Evolutionary conservation across 2,329 filamentous ascomycete species (phyloP), one percentile per base, ranked within the genome.

Genomic region (Trichophyton rubrum): DNA sequence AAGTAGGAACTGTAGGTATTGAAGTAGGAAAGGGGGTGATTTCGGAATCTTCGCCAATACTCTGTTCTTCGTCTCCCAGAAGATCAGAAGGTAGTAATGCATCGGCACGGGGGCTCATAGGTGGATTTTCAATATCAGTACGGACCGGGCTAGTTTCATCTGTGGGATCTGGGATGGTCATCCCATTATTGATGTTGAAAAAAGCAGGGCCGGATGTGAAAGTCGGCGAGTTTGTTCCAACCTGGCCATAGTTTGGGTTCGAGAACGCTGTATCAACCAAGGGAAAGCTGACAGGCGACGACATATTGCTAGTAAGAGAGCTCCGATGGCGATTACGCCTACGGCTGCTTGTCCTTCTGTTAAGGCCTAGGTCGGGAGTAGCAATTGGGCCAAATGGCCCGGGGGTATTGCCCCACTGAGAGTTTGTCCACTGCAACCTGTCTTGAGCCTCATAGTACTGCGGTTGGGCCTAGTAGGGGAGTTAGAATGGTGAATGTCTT

Each of bases 61-160:
- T 59, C 9, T 73, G 73, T 56, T 76, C 74, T 62, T 84, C 81
- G 66, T 83, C 80, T 3, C 80, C 80, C 57, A 84, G 78, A 11
- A 86, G 74, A 66, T 83, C 82, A 1, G 83, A 82, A 2, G 84
- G 84, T 5, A 86, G 71, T 20, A 86, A 70, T 27, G 81, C 79
- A 63, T 83, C 82, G 15, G 83, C 83, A 20, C 81, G 79, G 1
- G 84, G 84, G 67, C 82, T 85, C 82, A 85, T 85, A 11, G 82
- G 81, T 8, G 80, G 82, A 30, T 82, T 83, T 43, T 78, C 79
- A 40, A 78, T 71, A 30, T 85, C 82, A 15, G 78, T 75, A 30
- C 79, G 77, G 63, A 70, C 67, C 13, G 69, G 65, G 27, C 72
- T 70, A 2, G 75, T 66, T 24, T 73, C 72, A 49, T 77, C 73